Percentiles rank a stretch among this genome's conserved stretches.
phyloP scores from a whole-genome alignment of 2,329 filamentous ascomycete species.

The Periglandula ipomoeae region DNA sequence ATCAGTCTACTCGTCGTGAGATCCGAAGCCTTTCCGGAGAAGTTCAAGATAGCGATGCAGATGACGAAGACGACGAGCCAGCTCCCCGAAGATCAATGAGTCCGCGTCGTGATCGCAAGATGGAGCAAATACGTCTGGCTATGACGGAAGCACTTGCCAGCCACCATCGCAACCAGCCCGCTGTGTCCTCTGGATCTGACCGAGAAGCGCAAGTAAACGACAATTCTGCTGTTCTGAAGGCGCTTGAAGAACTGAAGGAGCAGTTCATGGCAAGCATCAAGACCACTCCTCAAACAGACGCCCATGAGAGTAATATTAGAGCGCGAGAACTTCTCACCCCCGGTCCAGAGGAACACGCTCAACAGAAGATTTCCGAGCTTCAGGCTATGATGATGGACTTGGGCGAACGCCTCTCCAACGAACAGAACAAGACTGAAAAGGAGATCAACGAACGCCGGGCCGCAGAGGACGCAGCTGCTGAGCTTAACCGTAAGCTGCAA shows the following conservation, averaged over 20 bases:
- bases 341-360: slow-evolving; percentile 40
- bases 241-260: slow-evolving; percentile 54
- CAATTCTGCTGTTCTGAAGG: slow-evolving; percentile 51
- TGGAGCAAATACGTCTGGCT: slow-evolving; percentile 71
- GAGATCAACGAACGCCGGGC: slow-evolving; percentile 39
- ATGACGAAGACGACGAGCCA: slow-evolving; percentile 81
- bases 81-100: slow-evolving; percentile 60
- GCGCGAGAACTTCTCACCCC: slow-evolving; percentile 42
- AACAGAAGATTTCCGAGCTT: slow-evolving; percentile 47
- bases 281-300: slow-evolving; percentile 23
- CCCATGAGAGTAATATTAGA: slow-evolving; percentile 41
- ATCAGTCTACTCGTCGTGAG: slow-evolving; percentile 46
- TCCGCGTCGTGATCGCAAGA: slow-evolving; percentile 65
- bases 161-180: slow-evolving; percentile 37
- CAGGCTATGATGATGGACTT: slow-evolving; percentile 51
- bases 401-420: slow-evolving; percentile 44
- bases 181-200: slow-evolving; percentile 15
- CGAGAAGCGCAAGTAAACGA: slow-evolving; percentile 15
- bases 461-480: slow-evolving; percentile 44
- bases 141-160: slow-evolving; percentile 64
- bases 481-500: slow-evolving; percentile 45
- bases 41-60: slow-evolving; percentile 74
- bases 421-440: slow-evolving; percentile 38
- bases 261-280: slow-evolving; percentile 24
- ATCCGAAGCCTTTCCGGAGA: slow-evolving; percentile 63